phyloP scores from a whole-genome alignment of 169 alveolate genomes.

The Theileria annulata region DNA sequence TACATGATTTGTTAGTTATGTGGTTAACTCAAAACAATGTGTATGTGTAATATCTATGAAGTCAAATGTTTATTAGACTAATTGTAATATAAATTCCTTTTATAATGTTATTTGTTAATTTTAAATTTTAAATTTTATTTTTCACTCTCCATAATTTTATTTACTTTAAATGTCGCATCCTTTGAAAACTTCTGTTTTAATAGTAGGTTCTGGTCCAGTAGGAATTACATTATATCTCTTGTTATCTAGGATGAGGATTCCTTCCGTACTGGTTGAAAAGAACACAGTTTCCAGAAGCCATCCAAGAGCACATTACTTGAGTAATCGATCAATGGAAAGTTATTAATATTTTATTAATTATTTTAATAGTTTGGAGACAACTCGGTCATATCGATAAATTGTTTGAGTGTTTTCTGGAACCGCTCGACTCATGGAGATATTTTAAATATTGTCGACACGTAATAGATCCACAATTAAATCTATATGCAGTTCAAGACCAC shows the following conservation, averaged over 20 bases:
- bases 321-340: slow-evolving; percentile 91
- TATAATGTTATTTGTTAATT: background rate
- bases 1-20: background rate
- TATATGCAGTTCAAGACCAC: slow-evolving; percentile 64
- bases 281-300: slow-evolving; percentile 68
- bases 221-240: slow-evolving; percentile 88
- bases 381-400: slow-evolving; percentile 73
- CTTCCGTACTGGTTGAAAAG: slow-evolving; percentile 81
- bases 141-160: background rate
- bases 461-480: slow-evolving; percentile 34
- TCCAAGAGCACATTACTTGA: slow-evolving; percentile 91
- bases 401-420: slow-evolving; percentile 57
- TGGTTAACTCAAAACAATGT: background rate
- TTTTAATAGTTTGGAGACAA: slow-evolving; percentile 73
- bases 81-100: background rate
- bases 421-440: slow-evolving; percentile 71
- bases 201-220: slow-evolving; percentile 94
- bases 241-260: slow-evolving; percentile 80
- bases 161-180: background rate
- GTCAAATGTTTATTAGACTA: background rate
- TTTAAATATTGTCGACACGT: slow-evolving; percentile 68
- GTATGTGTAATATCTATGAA: background rate
- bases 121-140: background rate
- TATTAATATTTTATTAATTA: slow-evolving; percentile 5
- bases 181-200: slow-evolving; percentile 75